Evolutionary conservation across 2,329 filamentous ascomycete species (phyloP).

Genomic region (Graphilbum sp.): DNA sequence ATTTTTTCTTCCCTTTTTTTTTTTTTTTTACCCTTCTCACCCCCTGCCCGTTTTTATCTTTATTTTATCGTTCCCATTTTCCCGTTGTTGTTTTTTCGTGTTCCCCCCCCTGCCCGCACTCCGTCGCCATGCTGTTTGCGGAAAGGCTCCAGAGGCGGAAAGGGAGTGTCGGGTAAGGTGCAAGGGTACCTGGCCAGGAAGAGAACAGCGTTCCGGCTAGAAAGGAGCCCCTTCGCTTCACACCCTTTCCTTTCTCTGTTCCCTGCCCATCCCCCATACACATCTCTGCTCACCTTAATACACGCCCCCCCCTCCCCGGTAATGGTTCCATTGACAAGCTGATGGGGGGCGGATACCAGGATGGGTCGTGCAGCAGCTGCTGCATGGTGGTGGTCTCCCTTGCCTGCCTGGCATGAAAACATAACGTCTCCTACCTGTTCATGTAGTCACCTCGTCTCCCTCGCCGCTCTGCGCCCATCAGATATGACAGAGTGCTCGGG

Average conservation of each 20-base stretch:
- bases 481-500: not conserved
- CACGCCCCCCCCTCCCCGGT: not conserved
- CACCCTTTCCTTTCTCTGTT: not conserved
- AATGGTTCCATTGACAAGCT: not conserved
- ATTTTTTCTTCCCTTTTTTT: slow-evolving; percentile 1
- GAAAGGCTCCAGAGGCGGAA: slow-evolving; percentile 4
- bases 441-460: not conserved
- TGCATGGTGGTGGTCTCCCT: not conserved
- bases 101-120: not conserved
- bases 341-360: slow-evolving; percentile 2
- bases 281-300: not conserved
- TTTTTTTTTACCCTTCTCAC: not conserved
- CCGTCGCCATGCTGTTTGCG: slow-evolving; percentile 4
- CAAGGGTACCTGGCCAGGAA: slow-evolving; percentile 6
- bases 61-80: slow-evolving; percentile 1
- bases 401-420: not conserved
- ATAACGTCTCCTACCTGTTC: not conserved
- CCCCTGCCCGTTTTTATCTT: not conserved
- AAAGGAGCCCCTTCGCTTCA: not conserved
- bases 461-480: too few species aligned
- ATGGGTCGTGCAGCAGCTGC: slow-evolving; percentile 6
- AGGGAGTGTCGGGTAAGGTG: slow-evolving; percentile 8
- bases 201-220: slow-evolving; percentile 4
- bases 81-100: not conserved
- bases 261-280: not conserved